Percentiles rank a stretch among this genome's conserved stretches.
phyloP scores from a whole-genome alignment of 768 basidiomycete genomes.

The Tubosaeta sp. region DNA sequence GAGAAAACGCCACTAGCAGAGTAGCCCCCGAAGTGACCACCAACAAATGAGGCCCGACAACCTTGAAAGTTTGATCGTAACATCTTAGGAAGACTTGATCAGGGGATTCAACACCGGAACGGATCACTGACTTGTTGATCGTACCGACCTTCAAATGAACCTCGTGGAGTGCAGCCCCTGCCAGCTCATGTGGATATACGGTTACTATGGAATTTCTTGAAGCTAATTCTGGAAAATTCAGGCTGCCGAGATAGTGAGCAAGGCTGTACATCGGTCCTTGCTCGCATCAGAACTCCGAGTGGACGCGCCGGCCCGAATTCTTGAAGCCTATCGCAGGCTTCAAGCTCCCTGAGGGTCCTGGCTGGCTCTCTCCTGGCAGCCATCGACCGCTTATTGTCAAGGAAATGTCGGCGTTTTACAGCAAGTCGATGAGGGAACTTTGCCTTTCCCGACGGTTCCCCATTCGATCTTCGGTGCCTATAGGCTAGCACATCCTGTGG shows the following conservation, averaged over 20 bases:
- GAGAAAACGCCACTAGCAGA: too few relatives aligned
- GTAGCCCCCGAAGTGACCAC: too few relatives aligned
- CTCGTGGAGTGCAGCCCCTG: too few relatives aligned
- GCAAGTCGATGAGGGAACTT: not conserved
- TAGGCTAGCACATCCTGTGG: not conserved
- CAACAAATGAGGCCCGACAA: too few relatives aligned
- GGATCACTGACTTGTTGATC: too few relatives aligned
- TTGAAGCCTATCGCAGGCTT: not conserved
- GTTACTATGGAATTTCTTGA: too few relatives aligned
- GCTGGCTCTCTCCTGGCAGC: not conserved
- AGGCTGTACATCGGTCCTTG: not conserved
- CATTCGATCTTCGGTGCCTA: not conserved
- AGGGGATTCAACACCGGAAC: too few relatives aligned
- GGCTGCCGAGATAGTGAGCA: not conserved
- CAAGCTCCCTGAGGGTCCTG: too few relatives aligned
- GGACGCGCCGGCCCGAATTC: not conserved
- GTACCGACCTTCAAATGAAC: too few relatives aligned
- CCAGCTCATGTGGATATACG: too few relatives aligned
- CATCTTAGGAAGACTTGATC: too few relatives aligned
- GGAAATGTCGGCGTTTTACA: not conserved
- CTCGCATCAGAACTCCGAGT: not conserved
- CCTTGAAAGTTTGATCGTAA: too few relatives aligned
- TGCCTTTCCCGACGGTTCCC: slow-evolving; percentile 1
- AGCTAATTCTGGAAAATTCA: not conserved
- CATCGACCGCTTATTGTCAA: not conserved